phyloP scores from a whole-genome alignment of 2,329 filamentous ascomycete species.

The Cryphonectria naterciae region DNA sequence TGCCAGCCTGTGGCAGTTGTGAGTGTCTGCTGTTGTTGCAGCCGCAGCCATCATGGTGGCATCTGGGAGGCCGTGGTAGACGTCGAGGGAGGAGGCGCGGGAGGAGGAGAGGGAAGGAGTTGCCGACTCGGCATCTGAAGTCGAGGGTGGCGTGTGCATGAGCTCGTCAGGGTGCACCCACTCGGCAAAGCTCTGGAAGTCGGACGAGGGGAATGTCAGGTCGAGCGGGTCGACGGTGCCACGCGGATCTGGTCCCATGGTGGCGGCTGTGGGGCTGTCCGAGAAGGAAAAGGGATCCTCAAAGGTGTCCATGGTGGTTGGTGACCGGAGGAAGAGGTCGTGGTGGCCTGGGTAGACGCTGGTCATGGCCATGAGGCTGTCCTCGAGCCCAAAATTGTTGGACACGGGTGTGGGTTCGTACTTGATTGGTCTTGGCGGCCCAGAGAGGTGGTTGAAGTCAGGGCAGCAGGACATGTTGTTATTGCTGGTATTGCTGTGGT shows the following conservation, averaged over 20 bases:
- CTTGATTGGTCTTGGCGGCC: slow-evolving; percentile 22
- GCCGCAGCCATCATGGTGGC: slow-evolving; percentile 11
- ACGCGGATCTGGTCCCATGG: slow-evolving; percentile 15
- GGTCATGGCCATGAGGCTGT: slow-evolving; percentile 26
- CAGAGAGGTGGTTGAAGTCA: slow-evolving; percentile 24
- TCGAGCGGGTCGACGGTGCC: slow-evolving; percentile 27
- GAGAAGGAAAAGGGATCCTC: slow-evolving; percentile 26
- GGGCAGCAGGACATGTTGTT: slow-evolving; percentile 24
- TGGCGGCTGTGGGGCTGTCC: slow-evolving; percentile 17
- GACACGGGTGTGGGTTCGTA: slow-evolving; percentile 22
- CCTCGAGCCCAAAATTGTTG: slow-evolving; percentile 25
- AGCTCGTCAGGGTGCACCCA: slow-evolving; percentile 28
- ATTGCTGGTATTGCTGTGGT: slow-evolving; percentile 8
- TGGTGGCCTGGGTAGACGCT: slow-evolving; percentile 19
- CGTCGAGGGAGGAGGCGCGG: slow-evolving; percentile 21
- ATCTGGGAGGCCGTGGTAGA: slow-evolving; percentile 16
- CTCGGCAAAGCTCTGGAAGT: slow-evolving; percentile 27
- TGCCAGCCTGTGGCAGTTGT: slow-evolving; percentile 27
- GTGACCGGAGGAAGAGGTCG: slow-evolving; percentile 27
- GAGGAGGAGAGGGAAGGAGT: slow-evolving; percentile 17
- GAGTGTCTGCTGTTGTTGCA: slow-evolving; percentile 13
- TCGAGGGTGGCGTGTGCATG: slow-evolving; percentile 25
- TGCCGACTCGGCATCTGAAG: slow-evolving; percentile 19
- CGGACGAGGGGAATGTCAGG: slow-evolving; percentile 25
- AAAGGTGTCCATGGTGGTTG: slow-evolving; percentile 22